Conservation (phyloP, 1,284 basidiomycete genomes). For the Phellopilus nigrolimitatus region DNA sequence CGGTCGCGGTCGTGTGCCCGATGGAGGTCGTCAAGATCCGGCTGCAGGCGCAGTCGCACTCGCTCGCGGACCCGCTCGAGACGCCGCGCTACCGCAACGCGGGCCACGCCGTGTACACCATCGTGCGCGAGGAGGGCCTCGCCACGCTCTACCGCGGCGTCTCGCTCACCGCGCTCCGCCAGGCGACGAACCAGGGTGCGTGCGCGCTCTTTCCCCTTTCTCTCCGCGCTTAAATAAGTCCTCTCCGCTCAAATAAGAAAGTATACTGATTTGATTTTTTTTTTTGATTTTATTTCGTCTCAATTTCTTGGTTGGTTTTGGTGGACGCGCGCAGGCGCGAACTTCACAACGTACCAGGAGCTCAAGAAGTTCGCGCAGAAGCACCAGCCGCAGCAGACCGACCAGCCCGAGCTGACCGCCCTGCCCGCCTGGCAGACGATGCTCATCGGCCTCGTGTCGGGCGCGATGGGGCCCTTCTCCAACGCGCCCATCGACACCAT, state of each 20-base stretch:
- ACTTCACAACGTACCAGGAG: conserved; percentile 98
- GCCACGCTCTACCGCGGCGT: conserved; percentile 90
- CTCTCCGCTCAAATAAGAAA: no score
- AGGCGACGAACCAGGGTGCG: conserved; percentile 96
- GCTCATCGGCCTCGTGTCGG: conserved; percentile 90
- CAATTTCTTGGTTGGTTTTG: conserved; percentile 18
- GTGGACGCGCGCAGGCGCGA: conserved; percentile 81
- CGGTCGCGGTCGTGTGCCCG: conserved; percentile 91
- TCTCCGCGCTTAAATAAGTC: background rate
- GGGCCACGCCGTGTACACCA: conserved; percentile 93
- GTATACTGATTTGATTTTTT: no score
- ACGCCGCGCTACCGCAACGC: conserved; percentile 94
- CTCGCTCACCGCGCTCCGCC: conserved; percentile 86
- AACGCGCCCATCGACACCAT: conserved; percentile 98
- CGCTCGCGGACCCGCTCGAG: conserved; percentile 93
- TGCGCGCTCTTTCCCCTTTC: conserved; percentile 5
- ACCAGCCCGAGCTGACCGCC: conserved; percentile 72
- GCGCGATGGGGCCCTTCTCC: conserved; percentile 96
- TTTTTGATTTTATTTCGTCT: no score
- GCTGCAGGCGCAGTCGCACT: conserved; percentile 97
- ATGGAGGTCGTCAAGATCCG: conserved; percentile 99
- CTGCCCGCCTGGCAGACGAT: conserved; percentile 96
- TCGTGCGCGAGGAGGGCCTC: conserved; percentile 90
- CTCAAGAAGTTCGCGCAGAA: conserved; percentile 77
- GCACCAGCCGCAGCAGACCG: conserved; percentile 70